These are phyloP conservation scores for Fragilaria crotonensis DNA, from an alignment of 108 stramenopile species.

Conservation along the genomic window DNA sequence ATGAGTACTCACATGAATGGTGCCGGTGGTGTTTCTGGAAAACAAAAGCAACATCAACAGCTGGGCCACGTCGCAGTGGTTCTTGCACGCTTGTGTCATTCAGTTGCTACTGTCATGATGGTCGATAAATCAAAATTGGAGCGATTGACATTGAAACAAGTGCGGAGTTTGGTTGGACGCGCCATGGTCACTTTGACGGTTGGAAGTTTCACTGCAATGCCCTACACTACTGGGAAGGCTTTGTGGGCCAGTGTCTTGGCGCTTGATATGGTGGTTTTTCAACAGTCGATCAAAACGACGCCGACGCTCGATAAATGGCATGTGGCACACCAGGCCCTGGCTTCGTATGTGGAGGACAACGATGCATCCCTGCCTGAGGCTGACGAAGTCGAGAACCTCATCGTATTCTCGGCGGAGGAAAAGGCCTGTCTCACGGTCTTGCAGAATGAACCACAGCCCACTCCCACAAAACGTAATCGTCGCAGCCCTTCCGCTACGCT, in stretches of 20 bases:
- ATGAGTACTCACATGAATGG: neutral
- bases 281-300: neutral
- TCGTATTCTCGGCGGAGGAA: neutral
- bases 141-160: neutral
- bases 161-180: conserved; percentile 16
- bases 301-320: neutral
- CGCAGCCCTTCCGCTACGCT: neutral
- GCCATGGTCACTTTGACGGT: conserved; percentile 19
- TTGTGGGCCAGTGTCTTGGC: neutral
- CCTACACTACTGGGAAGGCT: neutral
- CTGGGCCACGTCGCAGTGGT: neutral
- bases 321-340: neutral
- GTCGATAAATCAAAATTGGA: conserved; percentile 17
- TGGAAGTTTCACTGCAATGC: conserved; percentile 8
- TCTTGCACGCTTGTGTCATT: conserved; percentile 17
- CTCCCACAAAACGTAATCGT: neutral
- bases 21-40: no score
- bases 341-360: neutral
- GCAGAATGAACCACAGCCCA: neutral
- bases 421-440: neutral
- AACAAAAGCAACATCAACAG: no score
- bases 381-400: neutral
- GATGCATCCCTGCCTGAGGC: neutral
- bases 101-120: conserved; percentile 15
- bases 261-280: neutral